Percentiles rank a stretch among this genome's conserved stretches.
Evolutionary conservation across 2,329 filamentous ascomycete species (phyloP).

Genomic region (Hypoxylon sp.): DNA sequence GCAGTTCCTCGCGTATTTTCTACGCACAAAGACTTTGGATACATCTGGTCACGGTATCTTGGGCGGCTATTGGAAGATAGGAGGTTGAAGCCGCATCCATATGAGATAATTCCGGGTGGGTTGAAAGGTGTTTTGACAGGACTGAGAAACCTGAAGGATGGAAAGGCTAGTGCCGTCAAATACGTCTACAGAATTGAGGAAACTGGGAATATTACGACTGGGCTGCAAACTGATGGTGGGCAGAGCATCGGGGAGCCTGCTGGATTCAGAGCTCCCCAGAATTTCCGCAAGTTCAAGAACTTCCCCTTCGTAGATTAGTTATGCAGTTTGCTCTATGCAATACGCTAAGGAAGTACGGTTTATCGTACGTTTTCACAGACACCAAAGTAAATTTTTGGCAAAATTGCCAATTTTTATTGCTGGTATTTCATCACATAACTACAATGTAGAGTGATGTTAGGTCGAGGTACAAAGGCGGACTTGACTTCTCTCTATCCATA

Average conservation of each 20-base stretch:
- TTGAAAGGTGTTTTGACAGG: constrained; percentile 68
- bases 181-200: constrained; percentile 68
- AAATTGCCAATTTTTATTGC: not conserved
- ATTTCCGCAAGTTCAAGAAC: not conserved
- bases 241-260: not conserved
- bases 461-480: too few species aligned
- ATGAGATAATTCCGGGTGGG: constrained; percentile 68
- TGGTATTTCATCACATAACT: not conserved
- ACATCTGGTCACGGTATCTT: constrained; percentile 54
- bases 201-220: constrained; percentile 38
- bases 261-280: not conserved
- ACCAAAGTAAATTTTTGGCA: not conserved
- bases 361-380: not conserved
- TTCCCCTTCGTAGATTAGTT: constrained; percentile 7
- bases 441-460: too few species aligned
- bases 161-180: constrained; percentile 74
- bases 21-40: constrained; percentile 40
- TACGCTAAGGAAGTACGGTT: not conserved
- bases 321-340: not conserved
- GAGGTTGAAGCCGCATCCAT: constrained; percentile 65
- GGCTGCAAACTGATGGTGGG: constrained; percentile 1
- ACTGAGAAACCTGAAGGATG: constrained; percentile 69
- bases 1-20: constrained; percentile 24
- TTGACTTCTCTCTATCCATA: too few species aligned
- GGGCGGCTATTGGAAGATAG: constrained; percentile 62